phyloP scores from a whole-genome alignment of 2,329 filamentous ascomycete species.

The Nothopassalora personata region DNA sequence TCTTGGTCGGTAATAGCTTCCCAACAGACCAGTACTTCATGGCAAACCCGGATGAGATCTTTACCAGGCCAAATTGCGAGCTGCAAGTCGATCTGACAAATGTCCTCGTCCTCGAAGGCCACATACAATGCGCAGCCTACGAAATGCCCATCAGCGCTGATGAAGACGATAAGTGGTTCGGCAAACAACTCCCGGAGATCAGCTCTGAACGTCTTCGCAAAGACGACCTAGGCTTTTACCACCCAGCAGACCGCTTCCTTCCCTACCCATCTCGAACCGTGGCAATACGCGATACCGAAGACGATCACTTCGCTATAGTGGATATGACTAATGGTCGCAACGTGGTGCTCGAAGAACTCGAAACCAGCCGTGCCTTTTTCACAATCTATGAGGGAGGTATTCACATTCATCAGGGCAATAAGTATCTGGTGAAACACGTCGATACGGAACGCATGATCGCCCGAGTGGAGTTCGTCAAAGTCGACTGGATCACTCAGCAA shows the following conservation, averaged over 20 bases:
- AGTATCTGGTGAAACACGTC: constrained; percentile 87
- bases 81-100: constrained; percentile 90
- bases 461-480: constrained; percentile 79
- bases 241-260: constrained; percentile 82
- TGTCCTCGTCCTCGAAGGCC: constrained; percentile 84
- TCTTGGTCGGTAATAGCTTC: constrained; percentile 83
- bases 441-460: constrained; percentile 74
- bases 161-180: constrained; percentile 75
- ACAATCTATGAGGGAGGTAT: constrained; percentile 96
- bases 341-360: constrained; percentile 86
- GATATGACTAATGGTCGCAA: constrained; percentile 81
- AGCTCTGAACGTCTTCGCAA: constrained; percentile 67
- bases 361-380: constrained; percentile 89
- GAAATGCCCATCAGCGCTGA: constrained; percentile 86
- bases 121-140: constrained; percentile 89
- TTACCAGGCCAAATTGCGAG: constrained; percentile 83
- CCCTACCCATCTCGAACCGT: constrained; percentile 79
- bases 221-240: constrained; percentile 77
- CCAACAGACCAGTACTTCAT: constrained; percentile 95
- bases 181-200: constrained; percentile 63
- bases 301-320: constrained; percentile 90
- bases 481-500: constrained; percentile 92
- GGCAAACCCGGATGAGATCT: constrained; percentile 89
- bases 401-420: constrained; percentile 91
- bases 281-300: constrained; percentile 80